These are phyloP conservation scores for Omphalea diandra DNA, from an alignment of 441 rosid species.

Conservation along the genomic window DNA sequence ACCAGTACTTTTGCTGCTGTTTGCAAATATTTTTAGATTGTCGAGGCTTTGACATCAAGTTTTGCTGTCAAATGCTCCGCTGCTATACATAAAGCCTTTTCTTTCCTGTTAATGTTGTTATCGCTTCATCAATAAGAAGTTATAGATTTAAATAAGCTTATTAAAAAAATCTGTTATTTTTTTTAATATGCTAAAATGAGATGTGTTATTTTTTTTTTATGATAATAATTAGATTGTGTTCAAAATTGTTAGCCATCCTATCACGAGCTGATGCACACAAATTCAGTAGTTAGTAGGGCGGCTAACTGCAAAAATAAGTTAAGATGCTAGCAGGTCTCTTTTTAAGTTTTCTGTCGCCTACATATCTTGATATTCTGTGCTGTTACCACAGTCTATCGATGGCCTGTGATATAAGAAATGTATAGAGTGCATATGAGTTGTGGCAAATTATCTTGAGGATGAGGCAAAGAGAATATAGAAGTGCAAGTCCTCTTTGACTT, in stretches of 20 bases:
- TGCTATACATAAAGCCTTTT: background rate
- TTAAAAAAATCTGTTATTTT: too few relatives aligned
- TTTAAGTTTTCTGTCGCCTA: background rate
- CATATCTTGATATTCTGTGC: background rate
- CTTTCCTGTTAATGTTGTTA: background rate
- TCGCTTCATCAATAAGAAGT: background rate
- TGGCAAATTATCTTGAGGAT: background rate
- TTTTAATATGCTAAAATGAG: too few relatives aligned
- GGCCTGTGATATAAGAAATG: background rate
- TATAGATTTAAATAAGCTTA: too few relatives aligned
- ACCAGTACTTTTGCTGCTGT: background rate
- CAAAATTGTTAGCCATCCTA: too few relatives aligned
- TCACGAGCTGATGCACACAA: too few relatives aligned
- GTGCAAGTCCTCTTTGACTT: background rate
- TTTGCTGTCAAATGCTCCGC: background rate
- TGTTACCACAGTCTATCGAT: background rate
- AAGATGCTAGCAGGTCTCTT: too few relatives aligned
- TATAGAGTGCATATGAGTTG: too few relatives aligned
- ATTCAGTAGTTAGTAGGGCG: too few relatives aligned
- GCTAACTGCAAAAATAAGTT: too few relatives aligned
- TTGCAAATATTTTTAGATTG: background rate
- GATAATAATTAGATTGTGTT: too few relatives aligned
- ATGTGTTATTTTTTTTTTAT: too few relatives aligned
- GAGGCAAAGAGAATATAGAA: background rate
- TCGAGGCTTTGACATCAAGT: background rate